These are phyloP conservation scores for Panaeolus cyanescens DNA, from an alignment of 768 basidiomycete species.

Conservation along the genomic window DNA sequence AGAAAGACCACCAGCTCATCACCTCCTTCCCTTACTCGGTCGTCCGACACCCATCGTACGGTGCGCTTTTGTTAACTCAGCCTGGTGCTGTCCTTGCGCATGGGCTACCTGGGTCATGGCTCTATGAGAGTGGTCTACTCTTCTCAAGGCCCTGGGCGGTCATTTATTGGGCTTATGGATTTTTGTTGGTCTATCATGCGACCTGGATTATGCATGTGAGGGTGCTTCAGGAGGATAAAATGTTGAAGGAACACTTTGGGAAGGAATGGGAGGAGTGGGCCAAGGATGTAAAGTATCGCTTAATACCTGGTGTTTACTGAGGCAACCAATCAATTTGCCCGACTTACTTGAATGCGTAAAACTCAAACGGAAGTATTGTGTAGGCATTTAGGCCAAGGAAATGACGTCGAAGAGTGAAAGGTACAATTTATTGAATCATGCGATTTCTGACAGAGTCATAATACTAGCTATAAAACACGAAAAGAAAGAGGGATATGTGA, in stretches of 20 bases:
- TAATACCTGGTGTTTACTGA: constrained; percentile 38
- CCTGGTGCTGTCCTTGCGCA: constrained; percentile 31
- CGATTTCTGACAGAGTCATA: too few species aligned
- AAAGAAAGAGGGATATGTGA: too few species aligned
- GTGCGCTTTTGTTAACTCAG: constrained; percentile 33
- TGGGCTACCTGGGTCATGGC: constrained; percentile 7
- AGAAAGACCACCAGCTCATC: constrained; percentile 42
- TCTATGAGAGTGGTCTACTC: not conserved
- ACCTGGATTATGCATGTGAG: constrained; percentile 28
- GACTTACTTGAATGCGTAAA: too few species aligned
- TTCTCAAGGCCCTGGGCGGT: constrained; percentile 12
- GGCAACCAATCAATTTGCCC: too few species aligned
- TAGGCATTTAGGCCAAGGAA: too few species aligned
- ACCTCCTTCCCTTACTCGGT: constrained; percentile 45
- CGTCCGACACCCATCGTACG: constrained; percentile 49
- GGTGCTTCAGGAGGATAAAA: constrained; percentile 34
- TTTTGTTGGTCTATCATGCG: constrained; percentile 22
- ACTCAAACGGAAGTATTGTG: too few species aligned
- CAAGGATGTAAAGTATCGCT: constrained; percentile 27
- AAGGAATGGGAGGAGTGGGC: constrained; percentile 32
- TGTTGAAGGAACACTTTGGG: constrained; percentile 32
- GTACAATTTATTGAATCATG: too few species aligned
- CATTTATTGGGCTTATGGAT: constrained; percentile 24
- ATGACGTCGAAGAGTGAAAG: too few species aligned
- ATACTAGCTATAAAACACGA: too few species aligned